Conservation (phyloP, 345 rosid species). For the Rhodomyrtus tomentosa region DNA sequence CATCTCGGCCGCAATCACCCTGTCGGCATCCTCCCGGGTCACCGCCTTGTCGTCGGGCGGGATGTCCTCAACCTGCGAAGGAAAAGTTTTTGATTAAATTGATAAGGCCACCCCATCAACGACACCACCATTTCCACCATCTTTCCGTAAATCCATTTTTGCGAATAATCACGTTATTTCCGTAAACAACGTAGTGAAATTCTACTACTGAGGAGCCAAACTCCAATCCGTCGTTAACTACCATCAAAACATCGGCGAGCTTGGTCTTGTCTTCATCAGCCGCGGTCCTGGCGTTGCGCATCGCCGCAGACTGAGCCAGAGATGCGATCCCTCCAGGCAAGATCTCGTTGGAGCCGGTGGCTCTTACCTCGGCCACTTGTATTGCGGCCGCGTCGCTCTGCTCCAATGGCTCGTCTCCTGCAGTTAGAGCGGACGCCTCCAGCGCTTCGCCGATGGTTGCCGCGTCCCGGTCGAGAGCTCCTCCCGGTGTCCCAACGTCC, state of each 20-base stretch:
- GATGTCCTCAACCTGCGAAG: conserved; percentile 30
- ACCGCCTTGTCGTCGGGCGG: conserved; percentile 29
- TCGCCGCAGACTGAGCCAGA: conserved; percentile 70
- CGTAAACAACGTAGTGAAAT: too few relatives aligned
- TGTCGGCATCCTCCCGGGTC: conserved; percentile 41
- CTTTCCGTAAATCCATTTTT: too few relatives aligned
- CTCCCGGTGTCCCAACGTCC: neutral
- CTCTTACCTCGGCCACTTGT: conserved; percentile 83
- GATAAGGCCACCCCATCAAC: too few relatives aligned
- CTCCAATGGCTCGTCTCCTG: conserved; percentile 64
- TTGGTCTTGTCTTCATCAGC: conserved; percentile 44
- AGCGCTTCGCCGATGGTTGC: conserved; percentile 64
- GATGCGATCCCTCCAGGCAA: conserved; percentile 65
- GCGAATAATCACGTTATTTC: too few relatives aligned
- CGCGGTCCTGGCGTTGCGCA: conserved; percentile 34
- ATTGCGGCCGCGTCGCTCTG: conserved; percentile 84
- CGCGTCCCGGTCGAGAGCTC: neutral
- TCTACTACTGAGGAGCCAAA: neutral
- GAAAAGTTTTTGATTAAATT: neutral
- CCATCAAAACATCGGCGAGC: neutral
- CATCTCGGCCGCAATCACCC: conserved; percentile 36
- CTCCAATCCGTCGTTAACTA: neutral
- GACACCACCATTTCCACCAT: too few relatives aligned
- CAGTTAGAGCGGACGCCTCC: conserved; percentile 63
- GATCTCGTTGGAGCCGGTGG: conserved; percentile 53